Base-by-base conservation (phyloP, 805 yeast genomes). In the Kodamaea leandrae region DNA sequence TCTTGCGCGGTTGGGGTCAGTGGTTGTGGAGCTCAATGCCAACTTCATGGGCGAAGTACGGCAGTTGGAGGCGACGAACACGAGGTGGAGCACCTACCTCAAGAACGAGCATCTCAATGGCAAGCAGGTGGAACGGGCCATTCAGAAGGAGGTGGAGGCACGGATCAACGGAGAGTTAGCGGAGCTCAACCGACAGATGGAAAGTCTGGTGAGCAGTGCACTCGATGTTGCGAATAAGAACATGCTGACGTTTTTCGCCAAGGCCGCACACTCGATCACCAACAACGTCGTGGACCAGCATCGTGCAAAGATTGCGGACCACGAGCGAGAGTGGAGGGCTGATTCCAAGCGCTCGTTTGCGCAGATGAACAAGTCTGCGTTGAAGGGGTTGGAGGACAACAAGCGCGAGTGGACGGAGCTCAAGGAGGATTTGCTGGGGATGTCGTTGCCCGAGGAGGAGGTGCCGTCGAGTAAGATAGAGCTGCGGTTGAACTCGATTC, bases 401-500 rank as follows among this genome's bases (percentile, higher is more conserved):
- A 34, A 39, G 29, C 20, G 38, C 10, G 36, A 38, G 4, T 34
- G 36, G 36, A 35, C 32, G 10, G 21, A 27, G 12, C 24, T 40
- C 29, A 30, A 30, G 21, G 43, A 40, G 20, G 39, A 35, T 25
- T 35, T 40, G 30, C 13, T 30, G 23, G 25, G 32, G 4, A 17
- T 26, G 30, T 19, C 28, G 25, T 30, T 32, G 25, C 25, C 33
- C 8, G 19, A 39, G 28, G 33, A 30, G 33, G 33, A 35, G 18
- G 16, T 25, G 7, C 24, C 30, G 3, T 6, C 21, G 14, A 25
- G 16, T 15, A 35, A 34, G 36, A 19, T 40, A 7, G 39, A 28
- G n/a, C 29, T 15, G 25, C 15, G 34, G 36, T 40, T 40, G 43
- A 29, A 29, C 16, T 29, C 36, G n/a, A 32, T 40, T 23, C 28